Conservation (phyloP, 805 yeast genomes). For the Clavispora santaluciae region DNA sequence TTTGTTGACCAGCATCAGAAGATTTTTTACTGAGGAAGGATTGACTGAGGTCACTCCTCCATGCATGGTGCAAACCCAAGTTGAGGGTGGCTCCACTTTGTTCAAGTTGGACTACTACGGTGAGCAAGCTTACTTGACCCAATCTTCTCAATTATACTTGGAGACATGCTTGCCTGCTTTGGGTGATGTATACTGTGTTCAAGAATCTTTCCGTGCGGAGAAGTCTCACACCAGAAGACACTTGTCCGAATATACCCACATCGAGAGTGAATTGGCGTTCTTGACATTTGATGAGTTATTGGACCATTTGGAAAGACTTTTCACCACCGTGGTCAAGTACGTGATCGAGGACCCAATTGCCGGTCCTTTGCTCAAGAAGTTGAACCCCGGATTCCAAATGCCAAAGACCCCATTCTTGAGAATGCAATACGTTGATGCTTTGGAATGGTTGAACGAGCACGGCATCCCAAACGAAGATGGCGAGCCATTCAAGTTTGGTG, state of each 20-base stretch:
- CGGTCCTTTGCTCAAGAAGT: conserved; percentile 82
- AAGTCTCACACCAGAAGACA: conserved; percentile 98
- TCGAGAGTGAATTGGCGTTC: conserved; percentile 92
- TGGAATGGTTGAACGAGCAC: conserved; percentile 95
- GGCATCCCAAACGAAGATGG: conserved; percentile 94
- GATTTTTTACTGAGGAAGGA: conserved; percentile 68
- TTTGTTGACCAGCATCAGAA: conserved; percentile 67
- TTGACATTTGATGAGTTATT: conserved; percentile 82
- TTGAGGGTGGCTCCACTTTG: conserved; percentile 97
- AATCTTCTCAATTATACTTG: conserved; percentile 92
- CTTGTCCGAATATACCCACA: conserved; percentile 92
- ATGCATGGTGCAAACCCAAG: conserved; percentile 99
- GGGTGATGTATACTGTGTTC: conserved; percentile 96
- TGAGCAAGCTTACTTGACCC: conserved; percentile 94
- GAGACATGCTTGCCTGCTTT: conserved; percentile 95
- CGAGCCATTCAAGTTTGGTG: conserved; percentile 90
- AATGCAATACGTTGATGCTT: conserved; percentile 85
- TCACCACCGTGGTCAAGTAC: conserved; percentile 64
- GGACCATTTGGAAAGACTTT: conserved; percentile 74
- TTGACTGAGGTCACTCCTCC: conserved; percentile 95
- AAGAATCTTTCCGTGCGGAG: conserved; percentile 99
- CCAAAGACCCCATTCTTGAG: conserved; percentile 88
- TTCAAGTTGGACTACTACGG: conserved; percentile 93
- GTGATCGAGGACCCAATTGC: conserved; percentile 88
- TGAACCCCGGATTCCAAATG: conserved; percentile 85